Evolutionary conservation across 2,329 filamentous ascomycete genomes (phyloP).

Genomic region (Phialemonium atrogriseum): DNA sequence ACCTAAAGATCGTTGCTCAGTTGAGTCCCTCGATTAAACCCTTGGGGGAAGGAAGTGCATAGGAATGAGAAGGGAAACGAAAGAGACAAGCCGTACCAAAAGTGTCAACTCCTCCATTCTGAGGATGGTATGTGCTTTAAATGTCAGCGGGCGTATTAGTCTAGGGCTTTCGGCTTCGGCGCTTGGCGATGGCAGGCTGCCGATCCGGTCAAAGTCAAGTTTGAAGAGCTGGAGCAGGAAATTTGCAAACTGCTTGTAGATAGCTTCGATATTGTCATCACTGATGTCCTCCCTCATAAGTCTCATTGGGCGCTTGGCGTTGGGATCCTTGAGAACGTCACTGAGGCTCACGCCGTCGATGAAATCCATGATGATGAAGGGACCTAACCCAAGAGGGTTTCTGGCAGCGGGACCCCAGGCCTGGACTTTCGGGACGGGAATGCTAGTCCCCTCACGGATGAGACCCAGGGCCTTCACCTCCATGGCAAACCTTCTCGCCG

Average conservation of each 20-base stretch:
- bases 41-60: neutral
- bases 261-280: constrained; percentile 14
- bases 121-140: constrained; percentile 22
- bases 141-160: constrained; percentile 21
- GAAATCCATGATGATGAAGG: constrained; percentile 3
- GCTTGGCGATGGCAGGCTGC: constrained; percentile 16
- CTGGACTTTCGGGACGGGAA: constrained; percentile 2
- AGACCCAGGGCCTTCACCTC: neutral
- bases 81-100: no score
- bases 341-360: constrained; percentile 1
- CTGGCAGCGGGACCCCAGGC: constrained; percentile 1
- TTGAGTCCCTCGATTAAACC: no score
- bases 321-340: neutral
- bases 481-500: constrained; percentile 7
- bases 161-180: constrained; percentile 7
- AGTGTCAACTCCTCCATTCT: constrained; percentile 20
- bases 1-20: no score
- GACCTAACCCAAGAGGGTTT: constrained; percentile 1
- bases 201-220: constrained; percentile 20
- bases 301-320: neutral
- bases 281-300: constrained; percentile 17
- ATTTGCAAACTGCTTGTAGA: constrained; percentile 9
- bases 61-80: neutral
- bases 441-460: constrained; percentile 1
- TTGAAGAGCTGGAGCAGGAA: constrained; percentile 20